Percentiles rank a stretch among this genome's conserved stretches.
phyloP scores from a whole-genome alignment of 345 rosid genomes.

The Lepidium didymum region DNA sequence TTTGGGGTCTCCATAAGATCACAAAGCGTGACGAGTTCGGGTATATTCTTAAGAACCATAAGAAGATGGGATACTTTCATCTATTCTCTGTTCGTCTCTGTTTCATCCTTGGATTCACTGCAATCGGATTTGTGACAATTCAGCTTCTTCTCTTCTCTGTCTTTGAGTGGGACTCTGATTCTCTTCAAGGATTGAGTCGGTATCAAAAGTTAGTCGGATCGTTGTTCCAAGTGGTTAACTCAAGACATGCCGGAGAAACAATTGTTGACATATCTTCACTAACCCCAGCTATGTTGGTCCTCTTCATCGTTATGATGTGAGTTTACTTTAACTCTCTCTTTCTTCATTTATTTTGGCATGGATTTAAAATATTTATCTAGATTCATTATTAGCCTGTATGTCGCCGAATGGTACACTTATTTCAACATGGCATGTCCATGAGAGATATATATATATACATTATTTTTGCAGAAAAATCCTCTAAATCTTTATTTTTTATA shows the following conservation, averaged over 20 bases:
- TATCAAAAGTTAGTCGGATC: constrained; percentile 38
- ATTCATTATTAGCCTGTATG: background rate
- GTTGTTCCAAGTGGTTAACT: constrained; percentile 39
- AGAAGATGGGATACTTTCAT: constrained; percentile 38
- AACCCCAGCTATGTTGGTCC: constrained; percentile 44
- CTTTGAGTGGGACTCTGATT: constrained; percentile 47
- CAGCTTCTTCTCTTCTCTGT: constrained; percentile 34
- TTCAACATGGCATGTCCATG: background rate
- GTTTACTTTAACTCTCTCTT: constrained; percentile 21
- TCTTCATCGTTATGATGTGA: constrained; percentile 62
- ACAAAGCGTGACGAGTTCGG: constrained; percentile 25
- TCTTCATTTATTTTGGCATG: background rate
- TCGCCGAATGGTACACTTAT: background rate
- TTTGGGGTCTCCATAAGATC: constrained; percentile 37
- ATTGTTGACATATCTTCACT: constrained; percentile 43
- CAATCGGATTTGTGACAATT: constrained; percentile 34
- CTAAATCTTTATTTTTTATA: too few relatives aligned
- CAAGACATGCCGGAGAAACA: constrained; percentile 59
- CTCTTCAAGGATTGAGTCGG: constrained; percentile 27
- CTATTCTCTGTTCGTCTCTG: constrained; percentile 31
- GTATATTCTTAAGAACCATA: constrained; percentile 31
- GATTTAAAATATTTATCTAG: background rate
- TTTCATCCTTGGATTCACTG: constrained; percentile 29
- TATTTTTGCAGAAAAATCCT: too few relatives aligned
- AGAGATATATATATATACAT: too few relatives aligned